These are phyloP conservation scores for Aspergillus sp. DNA, from an alignment of 2,329 filamentous ascomycete genomes.

Conservation along the genomic window DNA sequence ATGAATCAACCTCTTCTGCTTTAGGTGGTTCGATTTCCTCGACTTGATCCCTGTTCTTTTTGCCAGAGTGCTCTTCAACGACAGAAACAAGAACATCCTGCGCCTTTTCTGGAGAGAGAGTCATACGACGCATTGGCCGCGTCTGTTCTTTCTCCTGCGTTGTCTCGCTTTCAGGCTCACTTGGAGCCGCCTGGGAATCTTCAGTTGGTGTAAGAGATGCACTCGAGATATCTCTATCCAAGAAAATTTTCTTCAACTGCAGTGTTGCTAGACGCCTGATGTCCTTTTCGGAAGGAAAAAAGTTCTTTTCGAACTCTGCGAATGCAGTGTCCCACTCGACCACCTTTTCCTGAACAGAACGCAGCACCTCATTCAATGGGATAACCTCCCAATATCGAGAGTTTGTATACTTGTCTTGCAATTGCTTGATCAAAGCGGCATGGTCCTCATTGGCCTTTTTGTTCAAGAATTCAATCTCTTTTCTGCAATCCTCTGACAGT, in stretches of 20 bases:
- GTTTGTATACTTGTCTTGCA: slow-evolving; percentile 87
- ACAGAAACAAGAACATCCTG: slow-evolving; percentile 61
- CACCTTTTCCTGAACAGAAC: slow-evolving; percentile 87
- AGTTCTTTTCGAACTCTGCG: slow-evolving; percentile 84
- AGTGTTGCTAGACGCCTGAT: slow-evolving; percentile 86
- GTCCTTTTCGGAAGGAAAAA: slow-evolving; percentile 91
- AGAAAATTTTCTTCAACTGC: slow-evolving; percentile 91
- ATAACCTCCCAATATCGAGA: slow-evolving; percentile 97
- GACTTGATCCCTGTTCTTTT: slow-evolving; percentile 21
- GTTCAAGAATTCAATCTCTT: slow-evolving; percentile 72
- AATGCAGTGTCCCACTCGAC: slow-evolving; percentile 92
- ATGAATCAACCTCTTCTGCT: slow-evolving; percentile 16
- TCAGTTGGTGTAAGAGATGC: slow-evolving; percentile 69
- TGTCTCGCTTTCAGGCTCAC: slow-evolving; percentile 27
- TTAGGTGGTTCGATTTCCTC: slow-evolving; percentile 9
- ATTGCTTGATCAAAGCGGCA: slow-evolving; percentile 63
- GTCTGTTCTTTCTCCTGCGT: slow-evolving; percentile 26
- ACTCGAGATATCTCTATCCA: slow-evolving; percentile 76
- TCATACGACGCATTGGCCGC: slow-evolving; percentile 35
- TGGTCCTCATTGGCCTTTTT: slow-evolving; percentile 84
- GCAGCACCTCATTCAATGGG: slow-evolving; percentile 81
- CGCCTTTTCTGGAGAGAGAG: slow-evolving; percentile 57
- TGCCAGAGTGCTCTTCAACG: slow-evolving; percentile 56
- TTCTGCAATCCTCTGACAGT: slow-evolving; percentile 74
- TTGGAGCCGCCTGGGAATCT: slow-evolving; percentile 49